These are phyloP conservation scores for Ceratorhiza oryzae-sativae DNA, from an alignment of 1,284 basidiomycete genomes.

Conservation along the genomic window DNA sequence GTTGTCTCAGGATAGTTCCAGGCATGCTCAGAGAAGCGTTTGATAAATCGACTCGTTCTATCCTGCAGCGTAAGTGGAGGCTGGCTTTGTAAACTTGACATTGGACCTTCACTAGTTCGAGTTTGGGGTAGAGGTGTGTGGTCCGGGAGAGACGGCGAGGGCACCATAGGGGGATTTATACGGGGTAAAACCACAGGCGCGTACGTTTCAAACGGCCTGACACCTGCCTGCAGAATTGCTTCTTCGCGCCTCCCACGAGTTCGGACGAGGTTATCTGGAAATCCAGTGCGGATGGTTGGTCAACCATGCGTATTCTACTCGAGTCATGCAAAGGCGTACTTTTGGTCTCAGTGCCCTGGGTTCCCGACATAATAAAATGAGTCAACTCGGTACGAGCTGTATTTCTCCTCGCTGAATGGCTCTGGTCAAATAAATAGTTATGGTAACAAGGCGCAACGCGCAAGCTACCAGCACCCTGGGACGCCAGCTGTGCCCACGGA, in stretches of 20 bases:
- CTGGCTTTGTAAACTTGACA: background rate
- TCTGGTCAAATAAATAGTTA: too few relatives aligned
- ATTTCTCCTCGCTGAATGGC: too few relatives aligned
- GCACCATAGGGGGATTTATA: background rate
- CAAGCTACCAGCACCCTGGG: too few relatives aligned
- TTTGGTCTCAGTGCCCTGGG: too few relatives aligned
- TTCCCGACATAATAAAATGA: too few relatives aligned
- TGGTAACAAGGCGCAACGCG: too few relatives aligned
- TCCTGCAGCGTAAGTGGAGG: background rate
- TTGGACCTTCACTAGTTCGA: background rate
- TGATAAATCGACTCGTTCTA: conserved; percentile 1
- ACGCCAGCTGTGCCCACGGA: too few relatives aligned
- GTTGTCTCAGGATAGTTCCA: conserved; percentile 11
- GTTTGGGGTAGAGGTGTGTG: background rate
- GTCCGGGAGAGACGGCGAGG: background rate
- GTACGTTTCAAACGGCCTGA: background rate
- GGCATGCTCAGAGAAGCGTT: background rate
- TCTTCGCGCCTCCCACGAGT: background rate
- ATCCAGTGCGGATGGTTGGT: too few relatives aligned
- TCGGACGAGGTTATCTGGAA: background rate
- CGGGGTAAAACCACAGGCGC: background rate
- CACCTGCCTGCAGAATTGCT: background rate
- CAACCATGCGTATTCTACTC: too few relatives aligned
- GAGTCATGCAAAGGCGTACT: too few relatives aligned
- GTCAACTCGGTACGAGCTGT: too few relatives aligned